Conservation (phyloP, 1,139 yeast genomes). For the Torulaspora pretoriensis region DNA sequence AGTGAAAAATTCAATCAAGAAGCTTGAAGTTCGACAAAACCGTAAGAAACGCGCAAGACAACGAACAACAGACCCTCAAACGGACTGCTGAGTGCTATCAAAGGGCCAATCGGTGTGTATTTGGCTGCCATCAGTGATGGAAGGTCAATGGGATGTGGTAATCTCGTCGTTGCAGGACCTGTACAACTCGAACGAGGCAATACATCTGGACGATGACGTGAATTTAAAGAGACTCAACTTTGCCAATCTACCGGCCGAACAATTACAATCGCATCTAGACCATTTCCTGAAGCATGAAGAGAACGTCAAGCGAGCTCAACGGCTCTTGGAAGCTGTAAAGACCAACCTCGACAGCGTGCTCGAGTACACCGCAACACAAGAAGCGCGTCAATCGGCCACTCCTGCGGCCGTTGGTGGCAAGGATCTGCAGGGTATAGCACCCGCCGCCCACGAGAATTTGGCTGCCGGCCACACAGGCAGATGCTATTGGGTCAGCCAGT, state of each 20-base stretch:
- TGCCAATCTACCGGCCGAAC: conserved; percentile 38
- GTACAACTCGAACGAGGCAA: conserved; percentile 55
- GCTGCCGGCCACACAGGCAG: conserved; percentile 22
- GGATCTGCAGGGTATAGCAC: conserved; percentile 1
- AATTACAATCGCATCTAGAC: conserved; percentile 42
- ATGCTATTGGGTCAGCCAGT: conserved; percentile 40
- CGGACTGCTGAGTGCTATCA: neutral
- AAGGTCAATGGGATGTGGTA: conserved; percentile 66
- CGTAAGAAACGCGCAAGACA: neutral
- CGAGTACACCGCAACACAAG: conserved; percentile 11
- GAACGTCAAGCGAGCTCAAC: conserved; percentile 53
- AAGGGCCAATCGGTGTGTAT: neutral
- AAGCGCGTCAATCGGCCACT: conserved; percentile 4
- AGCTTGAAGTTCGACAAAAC: neutral
- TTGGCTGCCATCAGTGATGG: conserved; percentile 17
- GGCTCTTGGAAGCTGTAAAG: conserved; percentile 40
- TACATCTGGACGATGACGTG: conserved; percentile 47
- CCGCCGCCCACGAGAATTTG: conserved; percentile 2
- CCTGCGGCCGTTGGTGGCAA: conserved; percentile 1
- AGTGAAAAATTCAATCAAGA: conserved; percentile 3
- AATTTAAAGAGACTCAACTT: conserved; percentile 34
- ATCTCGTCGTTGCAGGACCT: conserved; percentile 64
- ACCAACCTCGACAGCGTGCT: conserved; percentile 34
- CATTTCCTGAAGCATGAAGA: conserved; percentile 50
- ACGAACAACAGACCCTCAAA: neutral